phyloP scores from a whole-genome alignment of 495 filamentous ascomycete species.

The Penicillium pulvis region DNA sequence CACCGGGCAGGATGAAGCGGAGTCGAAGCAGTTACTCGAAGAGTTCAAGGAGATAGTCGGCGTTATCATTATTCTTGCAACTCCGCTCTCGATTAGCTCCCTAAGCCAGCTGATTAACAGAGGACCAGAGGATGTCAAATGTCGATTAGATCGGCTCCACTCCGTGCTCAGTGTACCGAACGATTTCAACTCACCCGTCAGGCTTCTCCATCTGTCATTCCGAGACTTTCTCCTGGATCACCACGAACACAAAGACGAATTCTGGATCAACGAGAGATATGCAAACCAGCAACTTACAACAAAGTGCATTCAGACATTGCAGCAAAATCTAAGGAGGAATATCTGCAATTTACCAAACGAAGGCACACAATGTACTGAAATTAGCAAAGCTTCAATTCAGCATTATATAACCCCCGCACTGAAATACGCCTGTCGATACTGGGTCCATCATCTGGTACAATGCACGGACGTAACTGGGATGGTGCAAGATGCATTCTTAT shows the following conservation, averaged over 20 bases:
- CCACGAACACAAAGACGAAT: neutral
- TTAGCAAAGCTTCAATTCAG: constrained; percentile 23
- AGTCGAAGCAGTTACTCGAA: too few species aligned
- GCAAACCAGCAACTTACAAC: constrained; percentile 2
- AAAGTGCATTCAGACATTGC: constrained; percentile 30
- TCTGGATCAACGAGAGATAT: constrained; percentile 14
- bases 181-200: neutral
- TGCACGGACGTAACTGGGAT: constrained; percentile 6
- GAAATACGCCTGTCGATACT: constrained; percentile 42
- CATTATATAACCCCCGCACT: constrained; percentile 27
- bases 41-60: constrained; percentile 1
- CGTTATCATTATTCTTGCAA: neutral
- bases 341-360: constrained; percentile 34
- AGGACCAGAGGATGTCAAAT: neutral
- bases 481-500: constrained; percentile 29
- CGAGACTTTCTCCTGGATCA: constrained; percentile 14
- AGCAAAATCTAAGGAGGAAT: constrained; percentile 27
- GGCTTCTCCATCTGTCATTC: constrained; percentile 11
- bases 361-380: constrained; percentile 23
- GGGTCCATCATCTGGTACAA: neutral
- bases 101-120: constrained; percentile 3
- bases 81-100: neutral
- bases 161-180: constrained; percentile 1
- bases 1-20: too few species aligned
- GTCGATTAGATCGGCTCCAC: constrained; percentile 1